A percentile compares a stretch with the other conserved stretches of the same genome.
phyloP scores from a whole-genome alignment of 306 rosid species.

The Lithocarpus polystachyus region DNA sequence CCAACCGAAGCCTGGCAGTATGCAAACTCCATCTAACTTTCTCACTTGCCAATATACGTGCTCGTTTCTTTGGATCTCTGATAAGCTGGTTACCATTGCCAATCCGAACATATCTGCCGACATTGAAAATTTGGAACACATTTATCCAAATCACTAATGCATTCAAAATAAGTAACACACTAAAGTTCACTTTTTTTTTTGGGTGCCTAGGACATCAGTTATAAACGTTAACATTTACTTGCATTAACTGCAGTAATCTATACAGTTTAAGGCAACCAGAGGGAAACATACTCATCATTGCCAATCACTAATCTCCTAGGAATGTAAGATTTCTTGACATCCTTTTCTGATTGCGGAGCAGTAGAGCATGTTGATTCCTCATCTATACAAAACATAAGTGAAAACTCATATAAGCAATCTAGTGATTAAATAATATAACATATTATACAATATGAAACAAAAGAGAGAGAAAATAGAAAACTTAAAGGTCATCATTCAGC shows the following conservation, averaged over 20 bases:
- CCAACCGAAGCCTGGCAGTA: slow-evolving; percentile 91
- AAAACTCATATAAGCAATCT: slow-evolving; percentile 13
- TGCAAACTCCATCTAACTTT: slow-evolving; percentile 98
- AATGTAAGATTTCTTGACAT: slow-evolving; percentile 58
- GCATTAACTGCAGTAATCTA: slow-evolving; percentile 13
- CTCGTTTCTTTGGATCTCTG: slow-evolving; percentile 90
- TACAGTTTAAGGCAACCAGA: slow-evolving; percentile 9
- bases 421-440: slow-evolving; percentile 4
- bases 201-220: neutral
- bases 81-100: slow-evolving; percentile 93
- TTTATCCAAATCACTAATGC: slow-evolving; percentile 8
- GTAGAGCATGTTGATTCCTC: slow-evolving; percentile 52
- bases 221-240: slow-evolving; percentile 20
- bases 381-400: slow-evolving; percentile 42
- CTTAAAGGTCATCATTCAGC: slow-evolving; percentile 3
- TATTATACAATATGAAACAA: slow-evolving; percentile 5
- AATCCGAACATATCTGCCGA: slow-evolving; percentile 78
- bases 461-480: slow-evolving; percentile 1
- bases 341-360: slow-evolving; percentile 43
- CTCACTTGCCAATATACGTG: slow-evolving; percentile 83
- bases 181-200: neutral
- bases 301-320: slow-evolving; percentile 93
- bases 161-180: slow-evolving; percentile 11
- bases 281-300: slow-evolving; percentile 78
- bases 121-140: slow-evolving; percentile 13